These are phyloP conservation scores for Pseudevernia furfuracea DNA, from an alignment of 495 filamentous ascomycete species.

Conservation along the genomic window DNA sequence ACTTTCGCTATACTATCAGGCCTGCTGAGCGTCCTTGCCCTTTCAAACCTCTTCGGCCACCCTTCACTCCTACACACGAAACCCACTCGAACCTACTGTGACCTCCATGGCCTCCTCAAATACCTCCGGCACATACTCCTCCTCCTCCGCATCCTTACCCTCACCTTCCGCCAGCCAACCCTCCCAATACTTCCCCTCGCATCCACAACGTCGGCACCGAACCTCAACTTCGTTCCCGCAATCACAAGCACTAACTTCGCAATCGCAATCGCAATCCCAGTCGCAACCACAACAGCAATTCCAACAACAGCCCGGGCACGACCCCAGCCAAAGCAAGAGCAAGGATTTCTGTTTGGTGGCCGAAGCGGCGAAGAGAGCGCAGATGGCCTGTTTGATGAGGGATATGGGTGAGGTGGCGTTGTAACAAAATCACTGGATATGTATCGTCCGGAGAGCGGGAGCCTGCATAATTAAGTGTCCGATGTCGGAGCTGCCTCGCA, in stretches of 20 bases:
- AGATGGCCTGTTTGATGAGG: constrained; percentile 77
- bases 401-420: constrained; percentile 60
- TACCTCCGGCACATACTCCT: constrained; percentile 5
- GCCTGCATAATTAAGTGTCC: background rate
- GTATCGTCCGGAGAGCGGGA: background rate
- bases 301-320: constrained; percentile 13
- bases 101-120: constrained; percentile 12
- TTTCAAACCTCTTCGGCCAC: background rate
- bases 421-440: constrained; percentile 6
- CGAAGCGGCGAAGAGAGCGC: constrained; percentile 90
- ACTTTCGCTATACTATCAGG: background rate
- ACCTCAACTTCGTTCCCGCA: constrained; percentile 6
- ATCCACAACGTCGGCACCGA: constrained; percentile 12
- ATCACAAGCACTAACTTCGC: constrained; percentile 8
- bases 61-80: background rate
- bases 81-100: background rate
- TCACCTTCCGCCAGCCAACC: constrained; percentile 22
- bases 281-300: constrained; percentile 11
- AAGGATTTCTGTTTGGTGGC: constrained; percentile 75
- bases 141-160: constrained; percentile 13
- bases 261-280: background rate
- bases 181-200: constrained; percentile 13
- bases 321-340: constrained; percentile 5
- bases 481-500: background rate
- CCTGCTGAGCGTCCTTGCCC: background rate